Percentiles rank a stretch among this genome's conserved stretches.
Evolutionary conservation across 2,329 filamentous ascomycete species (phyloP).

Genomic region (Penicillium palitans): DNA sequence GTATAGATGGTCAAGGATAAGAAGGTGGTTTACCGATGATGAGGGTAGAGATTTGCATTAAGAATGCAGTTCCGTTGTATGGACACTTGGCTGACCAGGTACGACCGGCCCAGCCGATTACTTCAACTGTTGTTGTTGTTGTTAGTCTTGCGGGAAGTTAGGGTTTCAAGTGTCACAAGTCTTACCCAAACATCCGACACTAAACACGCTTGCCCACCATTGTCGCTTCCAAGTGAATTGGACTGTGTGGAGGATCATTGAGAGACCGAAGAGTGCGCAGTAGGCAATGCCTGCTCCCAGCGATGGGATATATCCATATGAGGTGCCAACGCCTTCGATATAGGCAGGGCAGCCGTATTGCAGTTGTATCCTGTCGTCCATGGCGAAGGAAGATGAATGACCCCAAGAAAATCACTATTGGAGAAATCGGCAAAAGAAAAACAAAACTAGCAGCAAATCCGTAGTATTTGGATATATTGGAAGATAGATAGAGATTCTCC

Average conservation of each 20-base stretch:
- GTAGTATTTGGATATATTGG: background rate
- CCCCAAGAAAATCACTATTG: background rate
- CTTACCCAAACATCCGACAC: conserved; percentile 39
- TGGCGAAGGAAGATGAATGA: conserved; percentile 3
- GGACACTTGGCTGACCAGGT: conserved; percentile 53
- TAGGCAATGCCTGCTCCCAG: conserved; percentile 38
- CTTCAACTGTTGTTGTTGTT: conserved; percentile 34
- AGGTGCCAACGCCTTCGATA: conserved; percentile 26
- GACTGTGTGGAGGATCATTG: conserved; percentile 36
- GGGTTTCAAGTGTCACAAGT: background rate
- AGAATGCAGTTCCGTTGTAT: conserved; percentile 51
- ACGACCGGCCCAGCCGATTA: conserved; percentile 52
- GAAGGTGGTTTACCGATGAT: conserved; percentile 29
- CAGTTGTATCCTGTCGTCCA: conserved; percentile 16
- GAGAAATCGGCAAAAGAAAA: background rate
- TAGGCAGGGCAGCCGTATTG: conserved; percentile 28
- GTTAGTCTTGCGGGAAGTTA: background rate
- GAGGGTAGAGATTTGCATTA: conserved; percentile 52
- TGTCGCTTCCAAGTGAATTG: conserved; percentile 40
- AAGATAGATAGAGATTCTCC: background rate
- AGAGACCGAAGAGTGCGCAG: conserved; percentile 36
- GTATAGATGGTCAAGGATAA: background rate
- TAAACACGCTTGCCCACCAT: conserved; percentile 44
- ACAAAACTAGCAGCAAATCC: background rate
- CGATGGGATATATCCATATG: conserved; percentile 39